phyloP scores from a whole-genome alignment of 140 eudicot species.

The Senecio squalidus region DNA sequence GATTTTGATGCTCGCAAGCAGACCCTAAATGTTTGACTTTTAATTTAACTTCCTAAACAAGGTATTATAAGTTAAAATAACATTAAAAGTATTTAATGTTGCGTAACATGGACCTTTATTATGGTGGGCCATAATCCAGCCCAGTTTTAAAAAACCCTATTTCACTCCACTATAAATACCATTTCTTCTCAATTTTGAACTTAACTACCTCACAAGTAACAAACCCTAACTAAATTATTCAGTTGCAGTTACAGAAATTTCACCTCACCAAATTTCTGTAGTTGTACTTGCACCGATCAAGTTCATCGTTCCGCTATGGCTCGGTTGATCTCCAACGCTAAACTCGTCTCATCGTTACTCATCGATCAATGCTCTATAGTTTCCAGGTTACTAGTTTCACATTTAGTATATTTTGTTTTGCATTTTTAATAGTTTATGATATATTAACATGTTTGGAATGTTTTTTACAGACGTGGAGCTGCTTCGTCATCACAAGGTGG shows the following conservation, averaged over 20 bases:
- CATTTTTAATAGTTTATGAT: background rate
- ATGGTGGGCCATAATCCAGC: no score
- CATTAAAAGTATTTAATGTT: no score
- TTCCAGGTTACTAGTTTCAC: slow-evolving; percentile 34
- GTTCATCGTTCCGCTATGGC: no score
- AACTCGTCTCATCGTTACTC: slow-evolving; percentile 43
- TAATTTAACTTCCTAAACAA: no score
- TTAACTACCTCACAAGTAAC: no score
- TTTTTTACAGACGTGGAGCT: slow-evolving; percentile 47
- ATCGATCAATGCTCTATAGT: slow-evolving; percentile 34
- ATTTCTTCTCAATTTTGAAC: background rate
- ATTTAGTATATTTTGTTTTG: background rate
- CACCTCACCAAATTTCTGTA: slow-evolving; percentile 18
- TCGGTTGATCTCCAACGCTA: slow-evolving; percentile 49
- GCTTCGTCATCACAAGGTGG: slow-evolving; percentile 56
- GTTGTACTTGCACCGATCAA: no score
- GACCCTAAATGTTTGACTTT: no score
- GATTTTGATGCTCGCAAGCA: no score
- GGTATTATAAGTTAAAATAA: no score
- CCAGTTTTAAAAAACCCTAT: slow-evolving; percentile 27
- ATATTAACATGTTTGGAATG: background rate
- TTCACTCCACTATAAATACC: slow-evolving; percentile 17
- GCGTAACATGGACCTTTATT: no score
- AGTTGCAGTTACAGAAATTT: slow-evolving; percentile 24
- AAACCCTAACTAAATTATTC: background rate